Evolutionary conservation across 1,284 basidiomycete species (phyloP), one percentile per base, ranked within the genome.

Genomic region (Cystobasidium pallidum): DNA sequence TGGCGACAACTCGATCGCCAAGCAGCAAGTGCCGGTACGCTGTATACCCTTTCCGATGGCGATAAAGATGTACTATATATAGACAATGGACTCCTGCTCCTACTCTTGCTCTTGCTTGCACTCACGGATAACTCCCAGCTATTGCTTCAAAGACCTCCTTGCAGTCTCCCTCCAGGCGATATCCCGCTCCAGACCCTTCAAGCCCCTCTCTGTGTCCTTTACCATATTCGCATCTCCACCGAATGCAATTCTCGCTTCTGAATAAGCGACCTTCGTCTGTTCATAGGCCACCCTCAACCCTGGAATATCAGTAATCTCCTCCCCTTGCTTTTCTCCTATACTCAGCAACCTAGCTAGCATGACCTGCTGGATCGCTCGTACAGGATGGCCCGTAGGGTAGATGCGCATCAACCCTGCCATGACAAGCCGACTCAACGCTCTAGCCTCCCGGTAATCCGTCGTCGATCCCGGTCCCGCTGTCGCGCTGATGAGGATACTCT

Each of bases 331-430:
- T 17, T 51, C 68, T 28, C 41, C 26, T 24, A 54, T 45, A 30
- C 57, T 36, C 13, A 63, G n/a, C 10, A 71, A 43, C 13, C 61
- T 21, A n/a, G 45, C 59, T 13, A 54, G 36, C 19, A 71, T 58
- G 3, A 61, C 61, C 36, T 55, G 47, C 51, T 71, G 68, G n/a
- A 71, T 39, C 17, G 68, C 68, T 32, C 68, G 58, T 21, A 71
- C 68, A 1, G 68, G 68, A 64, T 71, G 68, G 15, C 68, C 68
- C 6, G 32, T 36, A 15, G 59, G 59, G 24, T 62, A 55, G 26
- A 71, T 57, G 17, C 39, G 36, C 19, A 55, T 45, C 15, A 71
- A 49, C 2, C 68, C 68, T 6, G 21, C 10, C 34, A 64, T 21
- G 8, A 71, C 61, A 11, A 32, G 30, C 11, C 21, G 19, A 24